Evolutionary conservation across 768 basidiomycete species (phyloP).

Genomic region (Ephemerocybe angulata): DNA sequence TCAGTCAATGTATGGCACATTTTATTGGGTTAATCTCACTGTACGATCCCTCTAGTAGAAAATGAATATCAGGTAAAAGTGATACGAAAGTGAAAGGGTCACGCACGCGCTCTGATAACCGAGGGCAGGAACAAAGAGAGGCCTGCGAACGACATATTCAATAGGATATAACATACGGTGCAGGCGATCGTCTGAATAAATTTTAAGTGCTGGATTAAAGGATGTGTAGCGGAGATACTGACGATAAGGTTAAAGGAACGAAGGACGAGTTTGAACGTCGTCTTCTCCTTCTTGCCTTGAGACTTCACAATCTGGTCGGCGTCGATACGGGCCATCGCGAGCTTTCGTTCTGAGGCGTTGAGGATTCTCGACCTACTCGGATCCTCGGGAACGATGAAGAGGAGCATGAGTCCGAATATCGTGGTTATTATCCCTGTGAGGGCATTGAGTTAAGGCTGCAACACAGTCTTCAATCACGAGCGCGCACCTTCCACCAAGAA

Average conservation of each 20-base stretch:
- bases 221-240: no score
- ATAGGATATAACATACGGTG: slow-evolving; percentile 28
- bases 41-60: slow-evolving; percentile 32
- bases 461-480: no score
- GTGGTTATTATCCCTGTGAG: slow-evolving; percentile 32
- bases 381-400: slow-evolving; percentile 26
- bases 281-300: slow-evolving; percentile 14
- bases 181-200: slow-evolving; percentile 27
- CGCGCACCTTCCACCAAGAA: no score
- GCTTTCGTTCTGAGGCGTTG: slow-evolving; percentile 22
- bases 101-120: slow-evolving; percentile 42
- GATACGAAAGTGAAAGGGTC: not conserved
- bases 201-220: not conserved
- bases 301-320: slow-evolving; percentile 27
- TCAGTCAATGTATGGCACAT: not conserved
- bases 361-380: slow-evolving; percentile 26
- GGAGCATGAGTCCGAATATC: slow-evolving; percentile 21
- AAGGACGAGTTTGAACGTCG: slow-evolving; percentile 4
- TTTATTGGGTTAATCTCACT: slow-evolving; percentile 20
- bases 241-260: slow-evolving; percentile 18
- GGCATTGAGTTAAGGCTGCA: slow-evolving; percentile 30
- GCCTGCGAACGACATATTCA: slow-evolving; percentile 43
- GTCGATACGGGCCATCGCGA: slow-evolving; percentile 28
- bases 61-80: not conserved
- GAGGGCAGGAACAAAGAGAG: slow-evolving; percentile 44